Evolutionary conservation across 345 rosid genomes (phyloP).

Genomic region (Excoecaria agallocha): DNA sequence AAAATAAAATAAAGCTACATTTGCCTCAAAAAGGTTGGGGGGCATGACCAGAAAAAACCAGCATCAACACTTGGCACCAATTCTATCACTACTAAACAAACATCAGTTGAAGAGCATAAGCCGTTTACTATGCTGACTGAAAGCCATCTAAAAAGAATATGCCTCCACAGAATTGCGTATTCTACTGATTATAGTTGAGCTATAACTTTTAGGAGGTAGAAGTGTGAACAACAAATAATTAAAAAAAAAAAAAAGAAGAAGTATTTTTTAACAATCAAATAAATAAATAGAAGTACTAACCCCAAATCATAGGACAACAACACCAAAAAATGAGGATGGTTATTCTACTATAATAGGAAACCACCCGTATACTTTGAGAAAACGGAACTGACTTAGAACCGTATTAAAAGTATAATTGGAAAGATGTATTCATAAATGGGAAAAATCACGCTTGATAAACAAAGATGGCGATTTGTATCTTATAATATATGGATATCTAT

Average conservation of each 20-base stretch:
- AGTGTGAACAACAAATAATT: not conserved
- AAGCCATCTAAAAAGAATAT: not conserved
- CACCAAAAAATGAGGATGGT: not conserved
- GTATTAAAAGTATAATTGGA: not conserved
- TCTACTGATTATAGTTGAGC: not conserved
- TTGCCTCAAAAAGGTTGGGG: not conserved
- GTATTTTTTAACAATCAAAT: no score
- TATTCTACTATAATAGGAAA: not conserved
- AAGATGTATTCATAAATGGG: slow-evolving; percentile 14
- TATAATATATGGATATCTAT: not conserved
- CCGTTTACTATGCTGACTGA: no score
- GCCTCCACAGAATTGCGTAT: not conserved
- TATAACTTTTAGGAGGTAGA: not conserved
- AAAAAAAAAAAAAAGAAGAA: no score
- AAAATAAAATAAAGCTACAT: not conserved
- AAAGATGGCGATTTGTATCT: not conserved
- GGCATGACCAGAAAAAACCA: not conserved
- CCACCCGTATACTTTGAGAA: no score
- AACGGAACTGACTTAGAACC: not conserved
- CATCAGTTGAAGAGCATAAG: not conserved
- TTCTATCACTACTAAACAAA: not conserved
- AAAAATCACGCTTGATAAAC: not conserved
- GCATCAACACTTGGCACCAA: not conserved
- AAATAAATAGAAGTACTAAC: not conserved
- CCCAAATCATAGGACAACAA: not conserved